These are phyloP conservation scores for Vigna hirtella DNA, from an alignment of 306 rosid species.

Conservation along the genomic window DNA sequence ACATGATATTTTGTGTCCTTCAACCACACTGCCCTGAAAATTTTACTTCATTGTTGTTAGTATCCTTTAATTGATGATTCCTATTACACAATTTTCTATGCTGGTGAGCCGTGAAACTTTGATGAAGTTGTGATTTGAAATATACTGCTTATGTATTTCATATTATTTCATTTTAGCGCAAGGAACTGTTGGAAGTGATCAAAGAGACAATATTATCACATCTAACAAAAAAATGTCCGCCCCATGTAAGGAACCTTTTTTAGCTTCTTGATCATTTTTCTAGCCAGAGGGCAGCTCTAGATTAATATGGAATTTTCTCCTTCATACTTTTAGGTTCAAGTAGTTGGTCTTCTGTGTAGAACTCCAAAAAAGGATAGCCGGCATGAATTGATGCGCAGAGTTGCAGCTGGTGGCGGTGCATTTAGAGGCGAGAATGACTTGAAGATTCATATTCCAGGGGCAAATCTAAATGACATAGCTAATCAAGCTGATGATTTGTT, in stretches of 20 bases:
- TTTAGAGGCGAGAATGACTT: conserved; percentile 71
- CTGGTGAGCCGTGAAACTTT: background rate
- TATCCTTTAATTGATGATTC: conserved; percentile 22
- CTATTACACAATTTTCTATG: conserved; percentile 21
- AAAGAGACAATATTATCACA: conserved; percentile 94
- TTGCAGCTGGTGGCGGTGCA: conserved; percentile 90
- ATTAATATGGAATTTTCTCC: conserved; percentile 20
- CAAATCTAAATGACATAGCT: conserved; percentile 91
- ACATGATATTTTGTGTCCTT: background rate
- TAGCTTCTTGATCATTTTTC: conserved; percentile 29
- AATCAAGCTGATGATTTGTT: conserved; percentile 96
- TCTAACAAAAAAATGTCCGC: conserved; percentile 85
- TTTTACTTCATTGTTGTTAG: conserved; percentile 19
- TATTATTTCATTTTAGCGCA: conserved; percentile 62
- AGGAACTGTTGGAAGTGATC: conserved; percentile 83
- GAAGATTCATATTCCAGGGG: conserved; percentile 82
- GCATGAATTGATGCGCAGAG: conserved; percentile 86
- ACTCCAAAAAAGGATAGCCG: conserved; percentile 91
- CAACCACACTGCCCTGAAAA: background rate
- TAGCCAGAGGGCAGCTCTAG: conserved; percentile 11
- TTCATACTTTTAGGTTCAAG: conserved; percentile 73
- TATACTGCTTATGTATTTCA: conserved; percentile 33
- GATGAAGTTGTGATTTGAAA: conserved; percentile 31
- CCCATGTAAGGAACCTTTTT: conserved; percentile 70
- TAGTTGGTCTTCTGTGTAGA: conserved; percentile 90